Evolutionary conservation across 306 rosid species (phyloP), one percentile per base, ranked within the genome.

Genomic region (Acmispon strigosus): DNA sequence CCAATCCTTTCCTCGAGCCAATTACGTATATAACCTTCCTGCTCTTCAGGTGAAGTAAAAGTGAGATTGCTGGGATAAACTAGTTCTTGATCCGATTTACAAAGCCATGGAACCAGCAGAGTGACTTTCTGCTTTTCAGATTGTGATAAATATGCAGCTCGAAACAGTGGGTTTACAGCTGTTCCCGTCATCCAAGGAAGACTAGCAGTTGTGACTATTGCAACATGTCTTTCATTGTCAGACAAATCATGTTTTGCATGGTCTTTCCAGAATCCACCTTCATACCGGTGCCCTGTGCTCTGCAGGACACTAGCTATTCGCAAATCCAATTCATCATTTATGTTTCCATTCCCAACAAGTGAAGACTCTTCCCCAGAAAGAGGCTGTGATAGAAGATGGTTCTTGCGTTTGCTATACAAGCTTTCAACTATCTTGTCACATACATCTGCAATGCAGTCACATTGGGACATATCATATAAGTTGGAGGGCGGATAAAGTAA

Each of bases 181-280:
- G 99, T 91, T 74, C 99, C 99, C 0, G 97, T 95, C 99, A 95
- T 87, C 99, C 99, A 95, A 70, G 97, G 97, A 86, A 95, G 96
- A 81, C 97, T 95, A 47, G 99, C 99, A 20, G 99, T 95, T 63
- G 99, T 95, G 64, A 94, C 96, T 37, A 94, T 94, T 39, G 99
- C 99, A 81, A 91, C 86, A 74, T 89, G 92, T 66, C 97, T 80
- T 81, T 89, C 92, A 61, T 75, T 80, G 34, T 78, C 83, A 13
- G 82, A 77, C 0, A 80, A 74, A 5, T 84, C 87, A 52, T 81
- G 86, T 82, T 91, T 94, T 70, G 81, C 73, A 50, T 81, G 89
- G 75, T 86, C 92, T 32, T 87, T 70, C 99, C 99, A 87, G 69
- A 89, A 81, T 53, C 97, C 96, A 89, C 99, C 99, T 53, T 89